A percentile compares a stretch with the other conserved stretches of the same genome.
These are phyloP conservation scores for Phytopythium cucurbitacearum DNA, from an alignment of 352 stramenopile species.

Conservation along the genomic window DNA sequence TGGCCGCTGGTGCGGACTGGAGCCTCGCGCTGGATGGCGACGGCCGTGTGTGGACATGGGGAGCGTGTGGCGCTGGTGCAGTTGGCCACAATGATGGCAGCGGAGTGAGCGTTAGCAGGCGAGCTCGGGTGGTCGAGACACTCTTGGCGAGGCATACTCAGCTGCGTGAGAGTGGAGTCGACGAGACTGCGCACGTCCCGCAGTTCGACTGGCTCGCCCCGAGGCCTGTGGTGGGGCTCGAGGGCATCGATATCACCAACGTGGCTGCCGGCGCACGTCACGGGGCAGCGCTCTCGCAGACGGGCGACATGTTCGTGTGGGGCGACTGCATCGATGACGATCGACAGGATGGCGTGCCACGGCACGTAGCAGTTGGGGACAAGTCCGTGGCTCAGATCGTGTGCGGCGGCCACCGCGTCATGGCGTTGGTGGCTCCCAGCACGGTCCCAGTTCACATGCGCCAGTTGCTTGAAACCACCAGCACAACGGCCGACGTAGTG, in stretches of 20 bases:
- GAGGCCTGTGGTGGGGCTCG: conserved; percentile 39
- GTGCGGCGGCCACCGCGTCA: conserved; percentile 39
- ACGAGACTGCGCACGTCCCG: conserved; percentile 9
- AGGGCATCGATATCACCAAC: conserved; percentile 27
- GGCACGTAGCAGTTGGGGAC: neutral
- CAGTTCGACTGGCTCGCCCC: conserved; percentile 39
- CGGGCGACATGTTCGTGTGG: conserved; percentile 93
- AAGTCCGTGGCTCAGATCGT: conserved; percentile 39
- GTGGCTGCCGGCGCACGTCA: conserved; percentile 88
- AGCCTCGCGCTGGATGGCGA: conserved; percentile 61
- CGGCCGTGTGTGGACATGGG: conserved; percentile 82
- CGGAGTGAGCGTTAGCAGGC: neutral
- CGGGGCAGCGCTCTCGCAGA: conserved; percentile 77
- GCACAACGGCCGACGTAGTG: conserved; percentile 26
- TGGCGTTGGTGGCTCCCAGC: conserved; percentile 22
- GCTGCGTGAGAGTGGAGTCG: neutral
- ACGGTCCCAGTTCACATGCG: too few species aligned
- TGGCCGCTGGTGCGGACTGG: conserved; percentile 74
- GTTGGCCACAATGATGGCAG: conserved; percentile 36
- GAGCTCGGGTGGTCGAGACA: neutral
- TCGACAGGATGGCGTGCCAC: conserved; percentile 4
- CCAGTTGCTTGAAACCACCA: too few species aligned
- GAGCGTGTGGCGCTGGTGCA: conserved; percentile 55
- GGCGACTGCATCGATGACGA: conserved; percentile 15
- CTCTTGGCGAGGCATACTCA: neutral